Evolutionary conservation across 2,329 filamentous ascomycete genomes (phyloP).

Genomic region (Aureobasidium pullulans): DNA sequence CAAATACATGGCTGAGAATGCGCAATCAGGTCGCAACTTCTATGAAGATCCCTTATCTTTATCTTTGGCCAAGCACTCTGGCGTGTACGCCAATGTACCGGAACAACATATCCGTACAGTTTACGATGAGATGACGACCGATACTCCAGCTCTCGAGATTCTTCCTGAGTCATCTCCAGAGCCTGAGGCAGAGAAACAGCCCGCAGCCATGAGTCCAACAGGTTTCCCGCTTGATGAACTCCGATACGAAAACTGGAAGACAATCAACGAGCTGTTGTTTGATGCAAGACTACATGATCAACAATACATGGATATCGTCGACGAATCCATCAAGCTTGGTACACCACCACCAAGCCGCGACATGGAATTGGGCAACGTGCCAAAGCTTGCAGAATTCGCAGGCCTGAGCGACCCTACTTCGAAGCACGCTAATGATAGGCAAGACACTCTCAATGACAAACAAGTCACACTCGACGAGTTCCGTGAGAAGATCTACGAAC

Average conservation of each 20-base stretch:
- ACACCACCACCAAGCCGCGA: conserved; percentile 18
- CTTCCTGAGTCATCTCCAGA: background rate
- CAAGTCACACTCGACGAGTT: background rate
- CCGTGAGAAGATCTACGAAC: background rate
- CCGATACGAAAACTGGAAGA: conserved; percentile 44
- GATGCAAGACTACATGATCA: conserved; percentile 24
- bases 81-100: conserved; percentile 12
- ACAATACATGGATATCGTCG: conserved; percentile 21
- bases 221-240: conserved; percentile 38
- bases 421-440: background rate
- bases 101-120: conserved; percentile 29
- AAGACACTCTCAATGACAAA: background rate
- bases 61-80: conserved; percentile 21
- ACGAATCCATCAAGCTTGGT: conserved; percentile 22
- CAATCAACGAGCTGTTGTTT: conserved; percentile 38
- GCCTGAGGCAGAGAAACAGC: background rate
- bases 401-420: background rate
- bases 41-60: conserved; percentile 29
- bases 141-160: background rate
- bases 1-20: background rate
- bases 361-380: background rate
- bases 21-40: conserved; percentile 28
- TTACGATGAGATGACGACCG: conserved; percentile 40
- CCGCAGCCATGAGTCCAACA: conserved; percentile 25
- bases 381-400: background rate